Evolutionary conservation across 2,329 filamentous ascomycete species (phyloP).

Genomic region (Penicillium brevicompactum): DNA sequence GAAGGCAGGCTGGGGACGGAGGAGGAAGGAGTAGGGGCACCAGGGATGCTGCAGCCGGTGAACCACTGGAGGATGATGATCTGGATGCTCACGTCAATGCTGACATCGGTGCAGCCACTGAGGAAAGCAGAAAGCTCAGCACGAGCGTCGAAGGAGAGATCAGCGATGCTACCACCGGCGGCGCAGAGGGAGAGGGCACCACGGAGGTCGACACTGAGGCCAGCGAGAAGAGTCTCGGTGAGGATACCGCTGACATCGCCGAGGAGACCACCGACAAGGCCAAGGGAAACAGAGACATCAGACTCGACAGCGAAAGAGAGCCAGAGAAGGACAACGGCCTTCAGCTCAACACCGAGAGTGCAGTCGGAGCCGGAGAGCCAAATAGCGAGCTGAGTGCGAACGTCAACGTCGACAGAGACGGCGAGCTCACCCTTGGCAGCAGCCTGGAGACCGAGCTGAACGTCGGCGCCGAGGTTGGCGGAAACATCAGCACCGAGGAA

Average conservation of each 20-base stretch:
- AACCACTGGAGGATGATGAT: conserved; percentile 50
- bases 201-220: conserved; percentile 34
- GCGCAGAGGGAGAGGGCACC: conserved; percentile 34
- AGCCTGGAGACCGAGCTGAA: conserved; percentile 32
- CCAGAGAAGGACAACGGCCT: conserved; percentile 41
- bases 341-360: conserved; percentile 38
- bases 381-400: conserved; percentile 32
- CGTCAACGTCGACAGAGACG: conserved; percentile 27
- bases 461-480: conserved; percentile 28
- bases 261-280: conserved; percentile 30
- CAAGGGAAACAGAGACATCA: conserved; percentile 32
- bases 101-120: conserved; percentile 29
- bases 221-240: conserved; percentile 27
- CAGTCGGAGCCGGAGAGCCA: conserved; percentile 37
- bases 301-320: conserved; percentile 33
- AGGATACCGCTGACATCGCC: conserved; percentile 34
- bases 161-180: conserved; percentile 35
- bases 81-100: conserved; percentile 46
- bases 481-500: conserved; percentile 36
- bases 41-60: conserved; percentile 33
- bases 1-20: conserved; percentile 22
- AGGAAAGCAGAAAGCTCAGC: conserved; percentile 41
- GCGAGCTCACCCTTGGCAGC: conserved; percentile 34
- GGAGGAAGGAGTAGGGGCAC: conserved; percentile 20
- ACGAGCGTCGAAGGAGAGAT: conserved; percentile 34